Conservation (phyloP, 306 rosid genomes). For the Pueraria montana region DNA sequence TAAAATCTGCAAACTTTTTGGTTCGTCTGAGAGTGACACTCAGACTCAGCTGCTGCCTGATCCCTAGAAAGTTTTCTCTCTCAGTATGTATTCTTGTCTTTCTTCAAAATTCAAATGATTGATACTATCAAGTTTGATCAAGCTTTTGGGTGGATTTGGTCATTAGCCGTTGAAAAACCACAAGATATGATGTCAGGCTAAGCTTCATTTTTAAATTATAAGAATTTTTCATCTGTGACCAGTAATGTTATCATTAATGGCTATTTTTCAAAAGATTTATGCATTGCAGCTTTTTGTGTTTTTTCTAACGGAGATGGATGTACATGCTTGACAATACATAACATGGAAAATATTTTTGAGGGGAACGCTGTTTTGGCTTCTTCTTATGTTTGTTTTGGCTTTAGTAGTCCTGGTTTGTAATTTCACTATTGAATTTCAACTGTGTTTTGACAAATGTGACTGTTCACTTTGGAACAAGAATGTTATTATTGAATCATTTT, state of each 20-base stretch:
- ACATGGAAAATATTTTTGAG: not conserved
- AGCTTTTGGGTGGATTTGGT: slow-evolving; percentile 41
- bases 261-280: slow-evolving; percentile 37
- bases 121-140: slow-evolving; percentile 37
- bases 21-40: slow-evolving; percentile 54
- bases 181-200: not conserved
- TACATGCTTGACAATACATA: slow-evolving; percentile 17
- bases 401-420: not conserved
- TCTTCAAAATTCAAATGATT: slow-evolving; percentile 26
- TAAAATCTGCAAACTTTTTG: slow-evolving; percentile 68
- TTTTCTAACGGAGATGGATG: not conserved
- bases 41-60: slow-evolving; percentile 45
- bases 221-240: slow-evolving; percentile 33
- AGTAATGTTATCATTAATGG: slow-evolving; percentile 9
- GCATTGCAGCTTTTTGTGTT: slow-evolving; percentile 25
- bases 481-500: not conserved
- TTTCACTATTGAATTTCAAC: slow-evolving; percentile 6
- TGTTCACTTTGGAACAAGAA: not conserved
- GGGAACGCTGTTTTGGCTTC: slow-evolving; percentile 1
- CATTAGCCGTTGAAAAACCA: slow-evolving; percentile 7
- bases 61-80: not conserved
- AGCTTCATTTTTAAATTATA: slow-evolving; percentile 27
- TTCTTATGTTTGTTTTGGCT: slow-evolving; percentile 8
- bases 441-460: not conserved
- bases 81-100: not conserved